Conservation (phyloP, 805 yeast genomes). For the Spencermartinsiella europaea region DNA sequence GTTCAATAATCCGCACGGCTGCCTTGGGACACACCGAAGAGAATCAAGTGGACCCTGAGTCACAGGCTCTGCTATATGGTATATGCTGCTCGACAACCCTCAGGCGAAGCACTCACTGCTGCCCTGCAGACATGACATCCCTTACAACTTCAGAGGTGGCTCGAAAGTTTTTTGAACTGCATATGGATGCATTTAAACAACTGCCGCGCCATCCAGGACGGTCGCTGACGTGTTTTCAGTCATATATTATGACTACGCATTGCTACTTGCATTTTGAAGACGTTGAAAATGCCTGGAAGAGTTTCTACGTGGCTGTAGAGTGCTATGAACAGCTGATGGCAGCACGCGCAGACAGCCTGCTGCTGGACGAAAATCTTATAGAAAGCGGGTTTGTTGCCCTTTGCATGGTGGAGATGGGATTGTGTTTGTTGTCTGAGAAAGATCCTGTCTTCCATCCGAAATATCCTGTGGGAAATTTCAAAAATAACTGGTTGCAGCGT, state of each 20-base stretch:
- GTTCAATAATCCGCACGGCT: neutral
- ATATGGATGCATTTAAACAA: neutral
- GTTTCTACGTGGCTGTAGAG: slow-evolving; percentile 1
- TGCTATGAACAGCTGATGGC: neutral
- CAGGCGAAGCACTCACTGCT: neutral
- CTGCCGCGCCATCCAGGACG: neutral
- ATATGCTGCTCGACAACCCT: neutral
- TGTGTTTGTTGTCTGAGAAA: slow-evolving; percentile 1
- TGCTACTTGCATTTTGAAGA: slow-evolving; percentile 2
- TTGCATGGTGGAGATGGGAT: neutral
- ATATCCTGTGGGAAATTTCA: neutral
- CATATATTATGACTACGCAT: slow-evolving; percentile 1
- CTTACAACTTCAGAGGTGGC: neutral
- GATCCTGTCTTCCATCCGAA: neutral
- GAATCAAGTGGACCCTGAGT: neutral
- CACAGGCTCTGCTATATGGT: neutral
- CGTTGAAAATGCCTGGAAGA: slow-evolving; percentile 2
- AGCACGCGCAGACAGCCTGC: neutral
- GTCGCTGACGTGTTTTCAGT: neutral
- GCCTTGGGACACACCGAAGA: neutral
- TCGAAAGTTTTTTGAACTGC: neutral
- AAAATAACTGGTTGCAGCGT: neutral
- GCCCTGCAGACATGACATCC: neutral
- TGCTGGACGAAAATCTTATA: neutral
- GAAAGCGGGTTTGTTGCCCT: neutral